phyloP scores from a whole-genome alignment of 768 basidiomycete genomes.

The Lactarius quietus region DNA sequence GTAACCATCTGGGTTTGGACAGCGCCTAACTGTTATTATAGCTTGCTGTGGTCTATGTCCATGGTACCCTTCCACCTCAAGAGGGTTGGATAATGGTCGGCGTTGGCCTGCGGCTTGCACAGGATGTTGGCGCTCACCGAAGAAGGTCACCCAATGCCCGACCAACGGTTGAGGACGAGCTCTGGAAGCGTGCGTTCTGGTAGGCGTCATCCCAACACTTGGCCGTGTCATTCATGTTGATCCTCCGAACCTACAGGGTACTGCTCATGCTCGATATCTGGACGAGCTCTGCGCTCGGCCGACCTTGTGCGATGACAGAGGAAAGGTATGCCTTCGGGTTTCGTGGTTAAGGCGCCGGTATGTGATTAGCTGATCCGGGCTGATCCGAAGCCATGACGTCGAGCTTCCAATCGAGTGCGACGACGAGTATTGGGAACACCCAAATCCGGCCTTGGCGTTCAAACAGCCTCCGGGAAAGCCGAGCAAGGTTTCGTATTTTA shows the following conservation, averaged over 20 bases:
- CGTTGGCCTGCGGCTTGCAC: slow-evolving; percentile 61
- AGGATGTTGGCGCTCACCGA: slow-evolving; percentile 75
- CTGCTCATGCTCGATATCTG: slow-evolving; percentile 46
- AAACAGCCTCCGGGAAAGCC: slow-evolving; percentile 62
- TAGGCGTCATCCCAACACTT: slow-evolving; percentile 27
- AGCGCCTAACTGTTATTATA: slow-evolving; percentile 16
- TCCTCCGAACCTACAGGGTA: slow-evolving; percentile 37
- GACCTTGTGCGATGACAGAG: slow-evolving; percentile 67
- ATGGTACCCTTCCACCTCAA: slow-evolving; percentile 45
- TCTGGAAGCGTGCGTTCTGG: slow-evolving; percentile 76
- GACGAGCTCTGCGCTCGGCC: slow-evolving; percentile 50
- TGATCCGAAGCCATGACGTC: slow-evolving; percentile 26
- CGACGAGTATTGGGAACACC: slow-evolving; percentile 25
- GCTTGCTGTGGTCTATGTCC: slow-evolving; percentile 39
- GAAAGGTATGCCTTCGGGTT: slow-evolving; percentile 47
- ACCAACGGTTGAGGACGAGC: slow-evolving; percentile 58
- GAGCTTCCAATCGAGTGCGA: slow-evolving; percentile 25
- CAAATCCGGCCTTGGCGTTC: slow-evolving; percentile 37
- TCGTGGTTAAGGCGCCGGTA: not conserved
- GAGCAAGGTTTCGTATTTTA: slow-evolving; percentile 50
- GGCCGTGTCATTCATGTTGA: not conserved
- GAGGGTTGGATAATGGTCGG: slow-evolving; percentile 55
- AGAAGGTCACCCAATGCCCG: slow-evolving; percentile 38
- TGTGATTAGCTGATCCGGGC: slow-evolving; percentile 25
- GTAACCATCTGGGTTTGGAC: not conserved